These are phyloP conservation scores for Balamuthia mandrillaris DNA, from an alignment of 208 protist genomes.

Conservation along the genomic window DNA sequence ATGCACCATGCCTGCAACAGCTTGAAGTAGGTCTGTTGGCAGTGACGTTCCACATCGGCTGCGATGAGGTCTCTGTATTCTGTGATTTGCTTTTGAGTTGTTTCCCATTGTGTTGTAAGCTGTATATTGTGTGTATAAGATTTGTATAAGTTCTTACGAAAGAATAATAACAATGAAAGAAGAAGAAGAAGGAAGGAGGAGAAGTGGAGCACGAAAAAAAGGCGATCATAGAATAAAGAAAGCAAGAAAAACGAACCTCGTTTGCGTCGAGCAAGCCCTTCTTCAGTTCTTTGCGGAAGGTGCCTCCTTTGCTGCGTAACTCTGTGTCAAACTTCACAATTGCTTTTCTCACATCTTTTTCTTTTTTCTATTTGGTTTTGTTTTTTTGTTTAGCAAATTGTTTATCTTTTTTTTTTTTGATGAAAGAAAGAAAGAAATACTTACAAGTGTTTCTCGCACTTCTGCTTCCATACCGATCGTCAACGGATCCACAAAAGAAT, in stretches of 20 bases:
- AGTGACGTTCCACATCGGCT: not conserved
- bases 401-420: not conserved
- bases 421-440: no score
- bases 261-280: not conserved
- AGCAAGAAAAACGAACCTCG: not conserved
- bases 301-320: not conserved
- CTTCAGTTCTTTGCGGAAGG: not conserved
- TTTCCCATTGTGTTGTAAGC: not conserved
- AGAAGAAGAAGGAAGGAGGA: not conserved
- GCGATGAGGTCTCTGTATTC: not conserved
- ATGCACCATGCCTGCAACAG: not conserved
- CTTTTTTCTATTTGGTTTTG: not conserved
- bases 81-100: not conserved
- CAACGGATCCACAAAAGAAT: no score
- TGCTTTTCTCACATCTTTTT: not conserved
- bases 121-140: not conserved
- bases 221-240: not conserved
- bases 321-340: not conserved
- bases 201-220: not conserved
- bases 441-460: no score
- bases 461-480: no score
- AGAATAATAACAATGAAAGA: not conserved
- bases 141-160: no score
- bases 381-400: not conserved
- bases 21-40: slow-evolving; percentile 15